Evolutionary conservation across 306 rosid species (phyloP).

Genomic region (Citrullus colocynthis): DNA sequence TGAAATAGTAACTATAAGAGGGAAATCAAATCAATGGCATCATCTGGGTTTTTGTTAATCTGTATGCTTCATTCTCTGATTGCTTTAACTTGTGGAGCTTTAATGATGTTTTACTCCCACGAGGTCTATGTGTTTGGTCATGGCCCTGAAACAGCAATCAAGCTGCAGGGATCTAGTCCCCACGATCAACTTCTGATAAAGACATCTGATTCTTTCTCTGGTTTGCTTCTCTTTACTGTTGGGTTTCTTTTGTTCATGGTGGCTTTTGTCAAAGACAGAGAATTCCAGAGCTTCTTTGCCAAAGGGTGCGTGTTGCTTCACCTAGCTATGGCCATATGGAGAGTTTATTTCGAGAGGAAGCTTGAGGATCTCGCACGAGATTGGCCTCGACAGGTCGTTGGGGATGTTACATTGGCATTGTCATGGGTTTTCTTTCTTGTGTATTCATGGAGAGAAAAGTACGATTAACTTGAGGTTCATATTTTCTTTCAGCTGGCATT

Average conservation of each 20-base stretch:
- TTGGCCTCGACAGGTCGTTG: constrained; percentile 63
- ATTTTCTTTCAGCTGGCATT: neutral
- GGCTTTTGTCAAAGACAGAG: constrained; percentile 64
- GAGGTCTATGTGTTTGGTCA: constrained; percentile 53
- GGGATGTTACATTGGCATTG: constrained; percentile 61
- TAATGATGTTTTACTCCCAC: constrained; percentile 62
- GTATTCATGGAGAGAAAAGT: constrained; percentile 76
- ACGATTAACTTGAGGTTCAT: constrained; percentile 32
- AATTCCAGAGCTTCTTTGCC: constrained; percentile 84
- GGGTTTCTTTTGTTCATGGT: constrained; percentile 76
- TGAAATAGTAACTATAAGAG: neutral
- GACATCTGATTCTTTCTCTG: constrained; percentile 84
- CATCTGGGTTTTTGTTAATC: constrained; percentile 44
- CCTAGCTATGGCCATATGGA: constrained; percentile 75
- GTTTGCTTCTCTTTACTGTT: constrained; percentile 52
- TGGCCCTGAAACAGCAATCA: constrained; percentile 56
- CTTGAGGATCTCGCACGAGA: constrained; percentile 52
- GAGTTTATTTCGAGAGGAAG: constrained; percentile 53
- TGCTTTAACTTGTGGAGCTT: constrained; percentile 58
- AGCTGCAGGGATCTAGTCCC: constrained; percentile 83
- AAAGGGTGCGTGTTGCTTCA: constrained; percentile 79
- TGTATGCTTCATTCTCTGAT: constrained; percentile 71
- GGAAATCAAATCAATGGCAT: constrained; percentile 34
- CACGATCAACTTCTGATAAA: constrained; percentile 59
- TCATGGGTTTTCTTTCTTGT: constrained; percentile 74